Percentiles rank a stretch among this genome's conserved stretches.
These are phyloP conservation scores for Fomitopsis palustris DNA, from an alignment of 1,284 basidiomycete species.

Conservation along the genomic window DNA sequence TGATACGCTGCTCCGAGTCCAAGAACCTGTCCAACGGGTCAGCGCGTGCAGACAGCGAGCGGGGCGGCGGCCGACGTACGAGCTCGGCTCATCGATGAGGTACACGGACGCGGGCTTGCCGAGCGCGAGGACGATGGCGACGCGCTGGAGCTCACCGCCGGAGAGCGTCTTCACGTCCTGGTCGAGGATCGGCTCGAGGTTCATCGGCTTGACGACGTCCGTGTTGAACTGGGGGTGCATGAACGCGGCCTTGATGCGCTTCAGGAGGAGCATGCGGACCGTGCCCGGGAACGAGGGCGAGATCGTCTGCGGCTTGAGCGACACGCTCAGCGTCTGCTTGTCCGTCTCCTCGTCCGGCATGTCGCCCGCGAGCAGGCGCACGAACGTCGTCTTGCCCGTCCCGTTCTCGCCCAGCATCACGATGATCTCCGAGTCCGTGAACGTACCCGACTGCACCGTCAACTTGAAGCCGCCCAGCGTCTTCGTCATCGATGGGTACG, in stretches of 20 bases:
- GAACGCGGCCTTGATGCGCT: constrained; percentile 90
- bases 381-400: constrained; percentile 96
- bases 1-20: constrained; percentile 98
- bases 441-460: constrained; percentile 81
- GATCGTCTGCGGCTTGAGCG: constrained; percentile 94
- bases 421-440: constrained; percentile 96
- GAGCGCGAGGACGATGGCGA: constrained; percentile 89
- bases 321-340: constrained; percentile 79
- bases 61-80: constrained; percentile 34
- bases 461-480: constrained; percentile 93
- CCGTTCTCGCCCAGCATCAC: constrained; percentile 98
- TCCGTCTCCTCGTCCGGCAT: constrained; percentile 82
- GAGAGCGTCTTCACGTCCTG: constrained; percentile 96
- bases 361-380: constrained; percentile 88
- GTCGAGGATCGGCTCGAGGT: constrained; percentile 87
- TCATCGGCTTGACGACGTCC: constrained; percentile 96
- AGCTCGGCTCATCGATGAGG: constrained; percentile 83
- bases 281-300: constrained; percentile 94
- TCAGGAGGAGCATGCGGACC: constrained; percentile 88
- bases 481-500: constrained; percentile 94
- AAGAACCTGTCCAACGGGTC: constrained; percentile 60
- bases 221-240: constrained; percentile 98
- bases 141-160: constrained; percentile 94
- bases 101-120: constrained; percentile 82
- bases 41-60: not conserved